Conservation (phyloP, 179 eudicot species). For the Vitellaria paradoxa region DNA sequence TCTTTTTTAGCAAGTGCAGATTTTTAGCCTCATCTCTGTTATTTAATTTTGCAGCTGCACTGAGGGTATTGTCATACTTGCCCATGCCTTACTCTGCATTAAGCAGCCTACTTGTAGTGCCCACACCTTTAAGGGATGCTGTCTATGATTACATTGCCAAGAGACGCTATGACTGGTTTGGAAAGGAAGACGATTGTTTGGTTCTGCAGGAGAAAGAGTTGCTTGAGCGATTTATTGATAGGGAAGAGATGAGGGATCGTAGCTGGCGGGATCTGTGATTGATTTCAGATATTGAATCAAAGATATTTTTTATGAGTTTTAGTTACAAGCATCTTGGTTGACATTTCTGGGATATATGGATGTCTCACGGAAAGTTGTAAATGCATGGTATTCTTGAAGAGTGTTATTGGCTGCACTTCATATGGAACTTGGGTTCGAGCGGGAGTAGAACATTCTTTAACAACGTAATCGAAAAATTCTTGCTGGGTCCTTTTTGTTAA, state of each 20-base stretch:
- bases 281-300: background rate
- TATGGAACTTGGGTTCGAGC: background rate
- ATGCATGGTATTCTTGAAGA: too few species aligned
- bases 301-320: background rate
- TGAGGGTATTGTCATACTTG: constrained; percentile 81
- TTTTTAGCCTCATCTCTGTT: background rate
- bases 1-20: background rate
- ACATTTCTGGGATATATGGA: too few species aligned
- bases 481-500: background rate
- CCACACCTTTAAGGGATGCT: constrained; percentile 81
- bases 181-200: constrained; percentile 69
- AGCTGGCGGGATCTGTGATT: constrained; percentile 15
- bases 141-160: constrained; percentile 82
- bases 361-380: background rate
- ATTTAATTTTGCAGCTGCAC: constrained; percentile 70
- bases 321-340: background rate
- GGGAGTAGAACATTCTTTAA: background rate
- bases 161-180: constrained; percentile 71
- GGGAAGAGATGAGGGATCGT: constrained; percentile 58
- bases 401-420: background rate
- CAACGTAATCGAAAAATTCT: background rate
- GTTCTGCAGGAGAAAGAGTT: constrained; percentile 71
- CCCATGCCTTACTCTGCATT: constrained; percentile 81
- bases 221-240: constrained; percentile 80
- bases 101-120: constrained; percentile 53